Evolutionary conservation across 441 rosid genomes (phyloP).

Genomic region (Gossypium aridum): DNA sequence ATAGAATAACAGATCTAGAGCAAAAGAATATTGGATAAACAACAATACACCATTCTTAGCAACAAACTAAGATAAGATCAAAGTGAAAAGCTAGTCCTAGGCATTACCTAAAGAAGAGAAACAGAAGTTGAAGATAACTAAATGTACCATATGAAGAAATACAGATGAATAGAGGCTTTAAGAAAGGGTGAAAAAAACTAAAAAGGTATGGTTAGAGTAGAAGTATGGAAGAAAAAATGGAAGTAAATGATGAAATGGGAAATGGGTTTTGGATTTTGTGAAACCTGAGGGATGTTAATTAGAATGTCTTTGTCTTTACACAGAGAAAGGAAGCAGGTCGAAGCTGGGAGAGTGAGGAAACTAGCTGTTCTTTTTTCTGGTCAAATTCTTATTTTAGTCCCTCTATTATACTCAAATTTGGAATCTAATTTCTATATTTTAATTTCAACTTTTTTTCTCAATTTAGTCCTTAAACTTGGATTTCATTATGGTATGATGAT

Average conservation of each 20-base stretch:
- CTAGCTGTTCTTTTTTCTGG: too few relatives aligned
- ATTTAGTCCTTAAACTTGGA: too few relatives aligned
- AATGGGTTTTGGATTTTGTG: not conserved
- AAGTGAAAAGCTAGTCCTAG: not conserved
- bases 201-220: not conserved
- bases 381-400: too few relatives aligned
- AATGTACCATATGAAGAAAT: not conserved
- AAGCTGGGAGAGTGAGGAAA: not conserved
- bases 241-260: not conserved
- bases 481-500: too few relatives aligned
- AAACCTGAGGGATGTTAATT: not conserved
- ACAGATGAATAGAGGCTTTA: not conserved
- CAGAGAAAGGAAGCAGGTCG: not conserved
- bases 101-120: not conserved
- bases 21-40: conserved; percentile 7
- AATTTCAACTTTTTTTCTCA: too few relatives aligned
- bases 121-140: not conserved
- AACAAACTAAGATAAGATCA: conserved; percentile 5
- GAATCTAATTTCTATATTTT: too few relatives aligned
- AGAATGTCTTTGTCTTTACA: not conserved
- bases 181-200: not conserved
- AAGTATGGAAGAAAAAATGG: not conserved
- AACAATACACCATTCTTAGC: not conserved
- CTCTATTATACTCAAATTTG: too few relatives aligned
- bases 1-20: conserved; percentile 23